Conservation (phyloP, 2,329 filamentous ascomycete species). For the Colletotrichum sp. region DNA sequence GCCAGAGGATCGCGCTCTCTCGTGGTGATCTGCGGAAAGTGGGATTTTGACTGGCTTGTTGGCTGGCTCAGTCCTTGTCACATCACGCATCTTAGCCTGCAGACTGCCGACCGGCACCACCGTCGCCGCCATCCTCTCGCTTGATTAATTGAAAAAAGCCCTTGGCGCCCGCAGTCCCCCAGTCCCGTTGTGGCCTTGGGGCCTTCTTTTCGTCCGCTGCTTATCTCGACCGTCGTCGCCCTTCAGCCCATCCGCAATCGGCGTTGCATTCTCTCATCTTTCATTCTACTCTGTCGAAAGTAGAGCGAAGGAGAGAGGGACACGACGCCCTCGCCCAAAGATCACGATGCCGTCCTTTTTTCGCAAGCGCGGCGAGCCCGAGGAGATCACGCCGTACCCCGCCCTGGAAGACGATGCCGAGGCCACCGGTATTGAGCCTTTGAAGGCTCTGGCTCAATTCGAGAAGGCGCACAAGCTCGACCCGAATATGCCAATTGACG, state of each 20-base stretch:
- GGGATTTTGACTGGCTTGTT: constrained; percentile 5
- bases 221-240: constrained; percentile 13
- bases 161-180: constrained; percentile 16
- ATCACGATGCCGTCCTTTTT: constrained; percentile 43
- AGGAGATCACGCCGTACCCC: constrained; percentile 48
- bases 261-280: constrained; percentile 7
- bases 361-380: constrained; percentile 51
- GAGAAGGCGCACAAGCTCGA: constrained; percentile 68
- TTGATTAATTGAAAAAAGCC: constrained; percentile 16
- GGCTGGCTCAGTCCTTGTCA: constrained; percentile 5
- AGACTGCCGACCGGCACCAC: constrained; percentile 17
- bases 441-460: constrained; percentile 58
- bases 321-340: neutral
- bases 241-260: constrained; percentile 20
- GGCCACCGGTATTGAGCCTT: constrained; percentile 43
- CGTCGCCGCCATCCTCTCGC: constrained; percentile 15
- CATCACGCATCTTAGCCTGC: constrained; percentile 9
- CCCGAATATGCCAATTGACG: constrained; percentile 68
- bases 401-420: constrained; percentile 42
- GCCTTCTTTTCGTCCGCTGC: constrained; percentile 13
- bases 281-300: constrained; percentile 13
- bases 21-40: constrained; percentile 9
- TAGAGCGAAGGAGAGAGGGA: constrained; percentile 17
- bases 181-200: constrained; percentile 17
- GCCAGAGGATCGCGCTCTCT: neutral